Evolutionary conservation across 208 protist species (phyloP).

Genomic region (Angomonas deanei): DNA sequence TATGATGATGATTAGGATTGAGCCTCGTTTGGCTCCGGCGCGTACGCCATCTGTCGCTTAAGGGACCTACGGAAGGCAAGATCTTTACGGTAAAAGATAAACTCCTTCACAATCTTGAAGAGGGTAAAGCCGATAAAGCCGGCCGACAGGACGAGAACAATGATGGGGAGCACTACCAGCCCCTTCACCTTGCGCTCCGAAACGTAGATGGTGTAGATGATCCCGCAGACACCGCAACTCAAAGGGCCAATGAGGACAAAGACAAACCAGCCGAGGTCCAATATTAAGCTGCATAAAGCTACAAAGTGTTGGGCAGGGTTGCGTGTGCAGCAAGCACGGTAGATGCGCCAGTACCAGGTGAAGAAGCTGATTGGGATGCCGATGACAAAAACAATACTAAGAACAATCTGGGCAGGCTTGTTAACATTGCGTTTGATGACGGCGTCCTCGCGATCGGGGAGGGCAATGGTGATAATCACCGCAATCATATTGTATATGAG

Average conservation of each 20-base stretch:
- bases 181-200: constrained; percentile 11
- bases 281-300: constrained; percentile 22
- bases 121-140: constrained; percentile 15
- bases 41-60: background rate
- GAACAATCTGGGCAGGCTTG: constrained; percentile 17
- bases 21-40: background rate
- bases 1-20: no score
- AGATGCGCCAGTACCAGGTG: constrained; percentile 42
- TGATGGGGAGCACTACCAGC: constrained; percentile 13
- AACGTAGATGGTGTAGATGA: constrained; percentile 17
- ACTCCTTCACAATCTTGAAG: constrained; percentile 29
- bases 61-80: constrained; percentile 6
- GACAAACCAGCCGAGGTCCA: constrained; percentile 19
- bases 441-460: background rate
- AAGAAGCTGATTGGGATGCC: constrained; percentile 34
- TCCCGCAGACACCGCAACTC: constrained; percentile 25
- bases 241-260: constrained; percentile 28
- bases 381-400: constrained; percentile 27
- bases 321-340: constrained; percentile 21
- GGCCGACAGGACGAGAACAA: constrained; percentile 26
- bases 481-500: constrained; percentile 25
- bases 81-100: constrained; percentile 38
- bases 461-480: constrained; percentile 10
- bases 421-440: constrained; percentile 12
- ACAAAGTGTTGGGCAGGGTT: constrained; percentile 25